phyloP scores from a whole-genome alignment of 345 rosid genomes.

The Arabidopsis suecica region DNA sequence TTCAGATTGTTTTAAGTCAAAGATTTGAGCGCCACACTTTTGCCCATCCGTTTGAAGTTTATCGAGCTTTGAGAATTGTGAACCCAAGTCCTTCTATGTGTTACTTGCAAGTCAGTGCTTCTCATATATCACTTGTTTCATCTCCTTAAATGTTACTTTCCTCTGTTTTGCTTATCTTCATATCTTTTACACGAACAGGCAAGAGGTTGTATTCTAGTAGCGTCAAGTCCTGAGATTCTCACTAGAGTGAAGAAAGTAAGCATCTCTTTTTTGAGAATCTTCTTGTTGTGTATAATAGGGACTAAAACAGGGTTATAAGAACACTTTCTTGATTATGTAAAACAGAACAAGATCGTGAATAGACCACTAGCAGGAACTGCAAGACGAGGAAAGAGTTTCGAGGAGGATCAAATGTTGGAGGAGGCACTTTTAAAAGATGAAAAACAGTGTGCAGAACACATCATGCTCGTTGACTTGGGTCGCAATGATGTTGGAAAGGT shows the following conservation, averaged over 20 bases:
- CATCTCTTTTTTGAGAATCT: not conserved
- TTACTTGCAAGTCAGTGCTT: conserved; percentile 65
- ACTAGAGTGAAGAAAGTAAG: conserved; percentile 76
- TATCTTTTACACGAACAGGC: conserved; percentile 49
- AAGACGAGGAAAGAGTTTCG: conserved; percentile 78
- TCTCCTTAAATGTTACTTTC: not conserved
- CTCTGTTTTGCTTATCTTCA: conserved; percentile 22
- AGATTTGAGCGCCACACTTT: conserved; percentile 81
- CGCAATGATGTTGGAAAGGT: conserved; percentile 98
- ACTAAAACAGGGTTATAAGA: not conserved
- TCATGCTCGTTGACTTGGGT: conserved; percentile 93
- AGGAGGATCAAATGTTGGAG: conserved; percentile 75
- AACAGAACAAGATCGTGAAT: conserved; percentile 69
- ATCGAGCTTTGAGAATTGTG: conserved; percentile 78
- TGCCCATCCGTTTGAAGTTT: conserved; percentile 90
- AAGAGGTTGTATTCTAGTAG: conserved; percentile 80
- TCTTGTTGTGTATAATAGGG: not conserved
- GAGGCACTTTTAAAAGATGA: conserved; percentile 66
- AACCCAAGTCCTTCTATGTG: conserved; percentile 93
- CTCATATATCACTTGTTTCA: not conserved
- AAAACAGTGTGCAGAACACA: conserved; percentile 93
- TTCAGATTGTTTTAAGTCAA: conserved; percentile 91
- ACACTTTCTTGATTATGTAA: not conserved
- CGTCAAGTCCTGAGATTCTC: conserved; percentile 92
- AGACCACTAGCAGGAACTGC: conserved; percentile 88